These are phyloP conservation scores for Passalora sequoiae DNA, from an alignment of 2,329 filamentous ascomycete genomes.

Conservation along the genomic window DNA sequence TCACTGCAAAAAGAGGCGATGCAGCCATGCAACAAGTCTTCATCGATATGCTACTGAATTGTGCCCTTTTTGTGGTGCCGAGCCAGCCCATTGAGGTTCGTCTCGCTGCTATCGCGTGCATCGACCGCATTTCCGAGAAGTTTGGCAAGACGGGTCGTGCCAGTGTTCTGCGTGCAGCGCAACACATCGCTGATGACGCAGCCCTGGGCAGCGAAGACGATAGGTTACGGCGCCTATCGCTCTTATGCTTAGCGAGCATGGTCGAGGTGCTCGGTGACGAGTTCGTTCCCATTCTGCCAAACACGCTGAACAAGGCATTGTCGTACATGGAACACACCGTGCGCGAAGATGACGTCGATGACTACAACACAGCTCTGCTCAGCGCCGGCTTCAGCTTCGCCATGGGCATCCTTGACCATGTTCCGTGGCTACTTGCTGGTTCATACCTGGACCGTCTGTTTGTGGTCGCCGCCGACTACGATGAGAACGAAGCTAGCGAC, in stretches of 20 bases:
- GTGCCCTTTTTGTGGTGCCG: conserved; percentile 66
- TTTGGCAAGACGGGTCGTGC: conserved; percentile 88
- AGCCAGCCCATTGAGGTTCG: conserved; percentile 70
- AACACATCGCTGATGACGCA: conserved; percentile 67
- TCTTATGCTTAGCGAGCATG: conserved; percentile 82
- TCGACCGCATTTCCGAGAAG: conserved; percentile 89
- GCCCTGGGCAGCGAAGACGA: conserved; percentile 76
- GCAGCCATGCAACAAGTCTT: conserved; percentile 67
- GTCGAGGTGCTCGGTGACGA: conserved; percentile 83
- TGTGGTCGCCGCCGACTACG: conserved; percentile 64
- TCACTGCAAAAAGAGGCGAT: conserved; percentile 66
- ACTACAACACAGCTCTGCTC: conserved; percentile 11
- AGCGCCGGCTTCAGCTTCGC: conserved; percentile 61
- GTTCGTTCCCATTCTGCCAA: conserved; percentile 76
- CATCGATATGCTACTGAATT: conserved; percentile 32
- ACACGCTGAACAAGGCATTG: conserved; percentile 66
- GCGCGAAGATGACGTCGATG: conserved; percentile 47
- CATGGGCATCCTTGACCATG: conserved; percentile 69
- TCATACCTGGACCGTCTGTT: conserved; percentile 69
- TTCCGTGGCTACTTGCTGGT: conserved; percentile 84
- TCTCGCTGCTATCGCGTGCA: conserved; percentile 78
- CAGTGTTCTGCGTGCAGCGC: conserved; percentile 68
- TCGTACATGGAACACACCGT: conserved; percentile 64
- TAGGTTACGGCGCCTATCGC: conserved; percentile 71
- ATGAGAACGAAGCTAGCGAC: conserved; percentile 31